phyloP scores from a whole-genome alignment of 2,329 filamentous ascomycete genomes.

The Daldinia eschscholtzii region DNA sequence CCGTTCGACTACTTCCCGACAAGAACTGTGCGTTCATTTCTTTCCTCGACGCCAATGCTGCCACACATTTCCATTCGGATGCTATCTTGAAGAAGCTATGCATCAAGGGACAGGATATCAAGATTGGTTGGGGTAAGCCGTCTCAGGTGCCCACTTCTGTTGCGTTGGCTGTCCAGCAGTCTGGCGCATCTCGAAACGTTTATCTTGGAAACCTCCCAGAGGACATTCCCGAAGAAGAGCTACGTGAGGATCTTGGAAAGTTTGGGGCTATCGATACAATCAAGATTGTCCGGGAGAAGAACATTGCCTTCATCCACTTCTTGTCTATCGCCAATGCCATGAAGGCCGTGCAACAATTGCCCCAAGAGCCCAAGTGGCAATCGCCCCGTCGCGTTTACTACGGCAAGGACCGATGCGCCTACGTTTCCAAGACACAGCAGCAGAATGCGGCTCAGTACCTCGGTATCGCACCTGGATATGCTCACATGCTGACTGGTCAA shows the following conservation, averaged over 20 bases:
- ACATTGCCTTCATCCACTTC: constrained; percentile 97
- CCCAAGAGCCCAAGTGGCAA: constrained; percentile 97
- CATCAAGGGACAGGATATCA: constrained; percentile 98
- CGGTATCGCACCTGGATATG: constrained; percentile 95
- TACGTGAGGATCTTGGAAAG: constrained; percentile 94
- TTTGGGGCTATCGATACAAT: constrained; percentile 97
- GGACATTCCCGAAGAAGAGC: constrained; percentile 89
- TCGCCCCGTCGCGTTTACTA: constrained; percentile 96
- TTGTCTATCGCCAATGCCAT: constrained; percentile 95
- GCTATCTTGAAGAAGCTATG: constrained; percentile 99
- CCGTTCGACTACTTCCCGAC: constrained; percentile 94
- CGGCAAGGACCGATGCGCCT: constrained; percentile 97
- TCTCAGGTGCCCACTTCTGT: constrained; percentile 98
- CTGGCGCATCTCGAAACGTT: constrained; percentile 94
- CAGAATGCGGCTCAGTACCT: constrained; percentile 99
- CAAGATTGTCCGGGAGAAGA: constrained; percentile 98
- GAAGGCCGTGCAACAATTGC: constrained; percentile 96
- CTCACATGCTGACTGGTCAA: constrained; percentile 94
- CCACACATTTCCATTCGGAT: constrained; percentile 99
- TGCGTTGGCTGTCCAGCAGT: constrained; percentile 96
- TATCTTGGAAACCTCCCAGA: constrained; percentile 95
- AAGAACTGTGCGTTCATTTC: constrained; percentile 99
- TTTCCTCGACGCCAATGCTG: constrained; percentile 96
- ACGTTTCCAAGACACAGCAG: constrained; percentile 99
- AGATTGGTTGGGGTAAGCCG: constrained; percentile 99